Evolutionary conservation across 305 asterid genomes (phyloP).

Genomic region (Solanum chacoense): DNA sequence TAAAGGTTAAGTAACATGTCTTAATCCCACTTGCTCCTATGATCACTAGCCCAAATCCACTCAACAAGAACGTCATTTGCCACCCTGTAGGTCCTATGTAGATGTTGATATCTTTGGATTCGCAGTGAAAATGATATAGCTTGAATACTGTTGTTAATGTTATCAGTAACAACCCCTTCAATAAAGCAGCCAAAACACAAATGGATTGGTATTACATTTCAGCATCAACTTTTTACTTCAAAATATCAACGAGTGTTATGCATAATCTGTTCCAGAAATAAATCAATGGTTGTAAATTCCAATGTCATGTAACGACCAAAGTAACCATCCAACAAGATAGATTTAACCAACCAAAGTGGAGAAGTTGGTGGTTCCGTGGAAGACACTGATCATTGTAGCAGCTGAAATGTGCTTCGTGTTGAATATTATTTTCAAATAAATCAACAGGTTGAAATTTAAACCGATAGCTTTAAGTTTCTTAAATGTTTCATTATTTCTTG

Average conservation of each 20-base stretch:
- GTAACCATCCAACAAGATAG: too few species aligned
- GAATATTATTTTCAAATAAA: too few species aligned
- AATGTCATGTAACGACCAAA: too few species aligned
- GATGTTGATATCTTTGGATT: background rate
- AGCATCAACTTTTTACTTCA: background rate
- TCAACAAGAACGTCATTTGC: constrained; percentile 31
- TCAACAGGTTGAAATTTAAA: too few species aligned
- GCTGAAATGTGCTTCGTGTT: background rate
- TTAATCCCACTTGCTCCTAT: constrained; percentile 57
- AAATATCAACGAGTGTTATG: background rate
- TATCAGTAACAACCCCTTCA: constrained; percentile 42
- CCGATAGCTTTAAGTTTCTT: background rate
- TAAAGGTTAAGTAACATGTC: constrained; percentile 57
- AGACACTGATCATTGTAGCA: background rate
- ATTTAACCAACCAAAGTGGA: background rate
- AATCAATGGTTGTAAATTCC: constrained; percentile 20
- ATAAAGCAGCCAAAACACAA: background rate
- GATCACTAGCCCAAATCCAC: constrained; percentile 21
- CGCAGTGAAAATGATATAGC: constrained; percentile 51
- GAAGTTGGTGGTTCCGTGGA: background rate
- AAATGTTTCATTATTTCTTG: background rate
- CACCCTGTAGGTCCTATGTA: constrained; percentile 27
- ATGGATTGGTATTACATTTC: background rate
- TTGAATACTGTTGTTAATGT: constrained; percentile 39
- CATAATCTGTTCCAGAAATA: constrained; percentile 23